Percentiles rank a stretch among this genome's conserved stretches.
Conservation (phyloP, 164 flowering plant genomes). For the Dillenia turbinata region DNA sequence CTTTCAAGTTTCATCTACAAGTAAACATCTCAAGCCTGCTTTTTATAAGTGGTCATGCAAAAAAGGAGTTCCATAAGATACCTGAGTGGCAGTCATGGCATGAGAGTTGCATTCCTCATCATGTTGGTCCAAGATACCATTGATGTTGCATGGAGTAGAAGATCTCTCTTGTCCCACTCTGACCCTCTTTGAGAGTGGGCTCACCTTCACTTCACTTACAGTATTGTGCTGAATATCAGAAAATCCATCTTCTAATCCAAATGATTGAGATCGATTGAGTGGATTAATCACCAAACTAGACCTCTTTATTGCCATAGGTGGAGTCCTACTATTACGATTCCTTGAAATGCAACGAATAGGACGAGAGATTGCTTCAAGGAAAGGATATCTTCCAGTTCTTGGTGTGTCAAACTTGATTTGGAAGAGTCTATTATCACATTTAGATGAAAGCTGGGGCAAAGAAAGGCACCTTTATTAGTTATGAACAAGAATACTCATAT, state of each 20-base stretch:
- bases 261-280: slow-evolving; percentile 35
- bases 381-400: slow-evolving; percentile 45
- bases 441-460: slow-evolving; percentile 77
- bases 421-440: slow-evolving; percentile 77
- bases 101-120: slow-evolving; percentile 38
- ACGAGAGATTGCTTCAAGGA: slow-evolving; percentile 51
- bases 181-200: slow-evolving; percentile 48
- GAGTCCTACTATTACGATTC: slow-evolving; percentile 35
- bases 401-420: slow-evolving; percentile 55
- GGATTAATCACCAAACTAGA: slow-evolving; percentile 22
- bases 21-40: background rate
- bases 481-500: background rate
- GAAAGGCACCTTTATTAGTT: slow-evolving; percentile 1
- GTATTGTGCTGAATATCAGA: slow-evolving; percentile 27
- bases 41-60: background rate
- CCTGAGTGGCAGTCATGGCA: slow-evolving; percentile 38
- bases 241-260: slow-evolving; percentile 33
- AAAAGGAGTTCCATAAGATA: slow-evolving; percentile 10
- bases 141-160: slow-evolving; percentile 19
- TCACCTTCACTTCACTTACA: slow-evolving; percentile 34
- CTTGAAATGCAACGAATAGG: slow-evolving; percentile 79
- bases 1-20: background rate
- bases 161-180: slow-evolving; percentile 49
- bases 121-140: slow-evolving; percentile 19
- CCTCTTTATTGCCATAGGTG: slow-evolving; percentile 39